phyloP scores from a whole-genome alignment of 2,329 filamentous ascomycete genomes.

The Daldinia sp. region DNA sequence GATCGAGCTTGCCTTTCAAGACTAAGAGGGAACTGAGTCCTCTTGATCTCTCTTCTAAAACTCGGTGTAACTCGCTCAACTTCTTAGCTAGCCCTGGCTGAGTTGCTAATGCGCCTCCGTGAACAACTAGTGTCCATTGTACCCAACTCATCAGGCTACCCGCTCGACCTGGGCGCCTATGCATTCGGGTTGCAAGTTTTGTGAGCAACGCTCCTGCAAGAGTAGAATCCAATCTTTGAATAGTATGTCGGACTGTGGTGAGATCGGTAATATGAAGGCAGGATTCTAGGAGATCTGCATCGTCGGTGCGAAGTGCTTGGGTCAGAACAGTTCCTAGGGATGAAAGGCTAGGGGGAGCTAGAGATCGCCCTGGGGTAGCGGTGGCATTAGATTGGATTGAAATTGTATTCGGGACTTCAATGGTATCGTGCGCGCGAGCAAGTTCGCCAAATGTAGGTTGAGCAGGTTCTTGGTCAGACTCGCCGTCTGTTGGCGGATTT shows the following conservation, averaged over 20 bases:
- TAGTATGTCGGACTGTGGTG: slow-evolving; percentile 82
- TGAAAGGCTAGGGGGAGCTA: slow-evolving; percentile 73
- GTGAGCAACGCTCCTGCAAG: slow-evolving; percentile 81
- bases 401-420: slow-evolving; percentile 76
- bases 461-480: slow-evolving; percentile 58
- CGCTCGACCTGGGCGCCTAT: slow-evolving; percentile 86
- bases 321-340: slow-evolving; percentile 92
- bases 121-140: slow-evolving; percentile 90
- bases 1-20: slow-evolving; percentile 93
- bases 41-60: slow-evolving; percentile 84
- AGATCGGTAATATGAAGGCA: slow-evolving; percentile 85
- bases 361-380: slow-evolving; percentile 55
- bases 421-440: slow-evolving; percentile 74
- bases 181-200: slow-evolving; percentile 85
- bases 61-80: slow-evolving; percentile 81
- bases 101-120: slow-evolving; percentile 88
- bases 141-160: slow-evolving; percentile 94
- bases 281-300: slow-evolving; percentile 86
- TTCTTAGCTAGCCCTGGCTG: slow-evolving; percentile 84
- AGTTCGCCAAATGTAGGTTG: slow-evolving; percentile 87
- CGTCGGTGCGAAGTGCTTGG: slow-evolving; percentile 92
- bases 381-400: slow-evolving; percentile 53
- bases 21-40: slow-evolving; percentile 84
- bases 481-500: slow-evolving; percentile 45
- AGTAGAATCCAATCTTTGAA: slow-evolving; percentile 86